Conservation (phyloP, 768 basidiomycete species). For the Sporobolomyces roseus region DNA sequence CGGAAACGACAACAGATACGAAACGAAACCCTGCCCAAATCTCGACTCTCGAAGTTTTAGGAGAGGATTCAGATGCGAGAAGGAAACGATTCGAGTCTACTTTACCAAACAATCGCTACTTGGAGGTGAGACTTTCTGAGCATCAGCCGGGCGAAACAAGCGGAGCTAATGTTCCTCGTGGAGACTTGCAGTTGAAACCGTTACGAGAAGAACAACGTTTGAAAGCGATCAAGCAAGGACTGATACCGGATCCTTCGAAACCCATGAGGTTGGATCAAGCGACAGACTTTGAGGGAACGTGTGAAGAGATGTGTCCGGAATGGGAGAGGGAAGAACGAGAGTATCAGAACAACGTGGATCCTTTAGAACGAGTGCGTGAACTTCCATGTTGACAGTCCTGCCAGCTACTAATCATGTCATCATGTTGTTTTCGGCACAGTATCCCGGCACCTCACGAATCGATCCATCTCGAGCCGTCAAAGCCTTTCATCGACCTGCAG, state of each 20-base stretch:
- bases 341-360: constrained; percentile 77
- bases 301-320: constrained; percentile 87
- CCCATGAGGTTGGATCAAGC: constrained; percentile 80
- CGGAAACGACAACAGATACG: background rate
- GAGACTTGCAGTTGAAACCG: constrained; percentile 48
- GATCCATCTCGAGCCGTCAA: constrained; percentile 86
- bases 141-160: background rate
- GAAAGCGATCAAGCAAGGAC: constrained; percentile 66
- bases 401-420: too few relatives aligned
- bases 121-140: constrained; percentile 25
- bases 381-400: too few relatives aligned
- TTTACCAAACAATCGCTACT: constrained; percentile 33
- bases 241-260: constrained; percentile 79
- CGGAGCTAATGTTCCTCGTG: background rate
- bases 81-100: constrained; percentile 34
- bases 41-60: constrained; percentile 37
- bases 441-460: constrained; percentile 73
- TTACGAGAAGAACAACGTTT: constrained; percentile 47
- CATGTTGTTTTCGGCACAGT: too few relatives aligned
- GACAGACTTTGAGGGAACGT: constrained; percentile 88
- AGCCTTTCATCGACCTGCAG: constrained; percentile 85
- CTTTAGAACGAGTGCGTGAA: constrained; percentile 72
- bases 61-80: constrained; percentile 38
- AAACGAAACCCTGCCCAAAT: constrained; percentile 22
- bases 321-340: constrained; percentile 90